Base-by-base conservation (phyloP, 345 rosid species). In the Citropsis articulata region DNA sequence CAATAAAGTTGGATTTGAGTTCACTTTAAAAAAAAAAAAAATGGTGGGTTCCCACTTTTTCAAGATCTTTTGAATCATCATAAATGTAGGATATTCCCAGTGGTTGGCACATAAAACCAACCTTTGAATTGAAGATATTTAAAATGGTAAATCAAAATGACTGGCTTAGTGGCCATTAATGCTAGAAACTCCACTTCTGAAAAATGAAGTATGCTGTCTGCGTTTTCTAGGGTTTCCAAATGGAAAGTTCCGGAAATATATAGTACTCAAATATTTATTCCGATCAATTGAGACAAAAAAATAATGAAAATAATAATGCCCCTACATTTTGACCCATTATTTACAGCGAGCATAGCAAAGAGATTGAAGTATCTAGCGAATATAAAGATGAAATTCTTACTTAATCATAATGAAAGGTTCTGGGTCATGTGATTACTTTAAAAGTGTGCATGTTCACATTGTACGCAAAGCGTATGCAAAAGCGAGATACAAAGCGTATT, bases 21-120 rank as follows among this genome's bases (percentile, higher is more conserved):
- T 8, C 69, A 45, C 56, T 53, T 65, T 48, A 7, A 40, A 13
- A 45, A 45, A 45, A 35, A 55, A 33, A 40, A 9, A 33, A 55
- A 33, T 45, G 33, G 83, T 76, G 87, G 87, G 87, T 24, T 64
- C 87, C 84, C 77, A 73, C 76, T 25, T 69, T 73, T 40, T n/a
- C 40, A 66, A 71, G 73, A 56, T 30, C 72, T 85, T 85, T 68
- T 72, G 82, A 80, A 78, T 83, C 79, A 82, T 83, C 71, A 85
- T 53, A 18, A 16, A 53, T 53, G 0, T 78, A 77, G 84, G 79
- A 82, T 74, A 78, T 80, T 78, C 79, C 76, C 2, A 56, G 76
- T 82, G 80, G 82, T 67, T 71, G 80, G 84, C 79, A 80, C 64
- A 67, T 60, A 75, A 78, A 77, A 50, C 82, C 82, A 55, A 72